Evolutionary conservation across 805 yeast genomes (phyloP), one percentile per base, ranked within the genome.

Genomic region (Metschnikowia orientalis): DNA sequence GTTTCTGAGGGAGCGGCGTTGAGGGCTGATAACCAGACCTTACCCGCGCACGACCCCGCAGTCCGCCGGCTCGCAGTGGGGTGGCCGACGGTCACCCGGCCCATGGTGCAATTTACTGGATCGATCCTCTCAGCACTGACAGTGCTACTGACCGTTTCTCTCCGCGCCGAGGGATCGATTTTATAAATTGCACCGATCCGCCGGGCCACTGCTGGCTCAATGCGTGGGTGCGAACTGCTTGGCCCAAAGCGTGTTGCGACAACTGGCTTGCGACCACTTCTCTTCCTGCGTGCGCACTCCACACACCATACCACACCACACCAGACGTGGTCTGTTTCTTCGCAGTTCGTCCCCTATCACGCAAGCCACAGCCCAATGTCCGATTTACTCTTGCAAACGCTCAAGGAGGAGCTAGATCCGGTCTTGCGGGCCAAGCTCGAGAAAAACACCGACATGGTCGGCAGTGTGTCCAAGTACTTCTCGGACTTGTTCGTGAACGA

Each of bases 401-500:
- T 64, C 18, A 44, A 50, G 18, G 40, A 43, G 15, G 59, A 50
- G 17, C 40, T 64, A 11, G 60, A 56, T 16, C 50, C 56, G 5
- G 41, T 42, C 4, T 34, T 55, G 8, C 41, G 39, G 11, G 35
- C 35, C 5, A 39, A 41, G 7, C 44, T 64, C 5, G 42, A 45
- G 1, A 14, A 41, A 6, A 50, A 59, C 35, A 39, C 47, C 2
- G 31, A 41, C n/a, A 39, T 53, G 26, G 42, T 41, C 11, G 26
- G 31, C 4, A 35, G 36, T 6, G 51, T 67, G 4, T 54, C 59
- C 18, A 26, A 47, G 6, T 63, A 59, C 15, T 60, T 72, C 26
- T 56, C 56, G 23, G 55, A 59, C 4, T 51, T 77, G 8, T 55
- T 79, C 22, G 65, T 72, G 26, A 71, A 73, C 26, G 75, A 75